Conservation (phyloP, 305 asterid genomes). For the Fraxinus albicans region DNA sequence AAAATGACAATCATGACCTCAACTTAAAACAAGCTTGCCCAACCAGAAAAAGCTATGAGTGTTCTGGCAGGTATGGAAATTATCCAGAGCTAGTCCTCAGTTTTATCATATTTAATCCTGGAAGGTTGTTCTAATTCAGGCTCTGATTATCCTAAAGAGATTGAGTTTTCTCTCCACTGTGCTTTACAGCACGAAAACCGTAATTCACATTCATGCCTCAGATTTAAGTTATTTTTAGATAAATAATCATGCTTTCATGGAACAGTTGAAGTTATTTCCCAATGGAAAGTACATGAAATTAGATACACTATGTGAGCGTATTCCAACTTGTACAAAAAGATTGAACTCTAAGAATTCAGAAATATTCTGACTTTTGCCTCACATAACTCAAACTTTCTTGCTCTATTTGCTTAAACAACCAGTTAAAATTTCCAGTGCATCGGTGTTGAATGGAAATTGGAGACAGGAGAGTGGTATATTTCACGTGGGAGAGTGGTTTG, state of each 20-base stretch:
- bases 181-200: neutral
- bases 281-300: neutral
- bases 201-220: neutral
- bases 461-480: neutral
- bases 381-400: neutral
- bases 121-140: neutral
- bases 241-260: neutral
- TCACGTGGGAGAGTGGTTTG: neutral
- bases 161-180: neutral
- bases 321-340: neutral
- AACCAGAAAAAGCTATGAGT: neutral
- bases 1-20: neutral
- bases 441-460: neutral
- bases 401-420: neutral
- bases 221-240: neutral
- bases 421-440: neutral
- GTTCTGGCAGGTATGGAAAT: neutral
- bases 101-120: neutral
- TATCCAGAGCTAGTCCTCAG: neutral
- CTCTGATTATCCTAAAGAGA: neutral
- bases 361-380: neutral
- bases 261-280: neutral
- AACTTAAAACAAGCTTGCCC: neutral
- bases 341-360: neutral
- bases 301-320: neutral